Evolutionary conservation across 1,139 yeast species (phyloP).

Genomic region (Taphrina flavorubra): DNA sequence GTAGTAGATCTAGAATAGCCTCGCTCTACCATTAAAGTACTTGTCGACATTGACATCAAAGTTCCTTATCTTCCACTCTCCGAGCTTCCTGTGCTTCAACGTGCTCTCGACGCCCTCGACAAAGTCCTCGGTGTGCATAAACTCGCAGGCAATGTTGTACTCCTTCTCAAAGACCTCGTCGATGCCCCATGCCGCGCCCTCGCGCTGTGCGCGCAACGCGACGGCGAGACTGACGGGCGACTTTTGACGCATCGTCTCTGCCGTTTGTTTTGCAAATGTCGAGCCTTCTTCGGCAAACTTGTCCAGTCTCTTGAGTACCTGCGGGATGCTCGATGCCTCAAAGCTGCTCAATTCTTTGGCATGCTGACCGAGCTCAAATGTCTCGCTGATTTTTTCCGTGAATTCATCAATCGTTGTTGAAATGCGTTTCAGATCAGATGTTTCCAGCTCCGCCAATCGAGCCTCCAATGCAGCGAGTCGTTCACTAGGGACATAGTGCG

Average conservation of each 20-base stretch:
- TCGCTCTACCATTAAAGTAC: conserved; percentile 32
- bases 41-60: conserved; percentile 39
- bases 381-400: conserved; percentile 68
- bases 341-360: conserved; percentile 50
- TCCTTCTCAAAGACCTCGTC: conserved; percentile 74
- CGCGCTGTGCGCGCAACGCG: conserved; percentile 70
- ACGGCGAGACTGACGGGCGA: conserved; percentile 83
- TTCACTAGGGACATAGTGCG: conserved; percentile 79
- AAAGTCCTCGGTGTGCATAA: conserved; percentile 70
- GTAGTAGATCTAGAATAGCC: conserved; percentile 17
- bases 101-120: conserved; percentile 78
- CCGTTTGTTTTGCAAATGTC: conserved; percentile 69
- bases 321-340: conserved; percentile 63
- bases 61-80: conserved; percentile 33
- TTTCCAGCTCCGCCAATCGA: conserved; percentile 53
- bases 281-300: conserved; percentile 60
- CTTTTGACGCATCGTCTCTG: conserved; percentile 61
- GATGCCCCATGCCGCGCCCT: conserved; percentile 66
- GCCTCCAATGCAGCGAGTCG: conserved; percentile 66
- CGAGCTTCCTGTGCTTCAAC: conserved; percentile 54
- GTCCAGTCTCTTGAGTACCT: conserved; percentile 64
- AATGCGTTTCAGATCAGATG: conserved; percentile 55
- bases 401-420: conserved; percentile 79
- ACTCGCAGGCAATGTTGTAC: conserved; percentile 74
- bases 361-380: conserved; percentile 54